phyloP scores from a whole-genome alignment of 2,329 filamentous ascomycete genomes.

The Beauveria sp. region DNA sequence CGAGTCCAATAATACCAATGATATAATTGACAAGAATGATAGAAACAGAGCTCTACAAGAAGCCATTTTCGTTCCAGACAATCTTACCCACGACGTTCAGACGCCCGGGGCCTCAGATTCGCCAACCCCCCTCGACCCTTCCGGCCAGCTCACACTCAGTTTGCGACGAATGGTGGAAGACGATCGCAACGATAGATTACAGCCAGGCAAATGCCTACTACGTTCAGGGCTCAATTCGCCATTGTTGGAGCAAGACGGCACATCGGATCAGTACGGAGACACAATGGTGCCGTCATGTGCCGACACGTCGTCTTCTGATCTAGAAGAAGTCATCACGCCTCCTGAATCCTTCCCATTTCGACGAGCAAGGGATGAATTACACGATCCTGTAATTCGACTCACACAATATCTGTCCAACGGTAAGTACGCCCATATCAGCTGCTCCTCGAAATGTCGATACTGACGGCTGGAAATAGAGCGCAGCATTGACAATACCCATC shows the following conservation, averaged over 20 bases:
- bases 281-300: neutral
- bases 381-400: slow-evolving; percentile 28
- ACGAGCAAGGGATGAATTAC: slow-evolving; percentile 23
- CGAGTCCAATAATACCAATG: neutral
- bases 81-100: neutral
- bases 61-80: neutral
- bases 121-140: neutral
- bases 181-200: neutral
- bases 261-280: neutral
- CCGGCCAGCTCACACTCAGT: slow-evolving; percentile 3
- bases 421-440: slow-evolving; percentile 14
- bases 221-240: neutral
- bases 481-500: neutral
- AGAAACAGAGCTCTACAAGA: neutral
- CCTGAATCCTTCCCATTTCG: slow-evolving; percentile 38
- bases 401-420: slow-evolving; percentile 28
- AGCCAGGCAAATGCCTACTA: neutral
- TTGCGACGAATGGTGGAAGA: slow-evolving; percentile 4
- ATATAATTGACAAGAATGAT: neutral
- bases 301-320: neutral
- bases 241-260: neutral
- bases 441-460: neutral
- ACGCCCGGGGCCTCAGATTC: neutral
- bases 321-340: slow-evolving; percentile 2
- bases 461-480: neutral